Evolutionary conservation across 164 flowering plant genomes (phyloP).

Genomic region (Berberis thunbergii): DNA sequence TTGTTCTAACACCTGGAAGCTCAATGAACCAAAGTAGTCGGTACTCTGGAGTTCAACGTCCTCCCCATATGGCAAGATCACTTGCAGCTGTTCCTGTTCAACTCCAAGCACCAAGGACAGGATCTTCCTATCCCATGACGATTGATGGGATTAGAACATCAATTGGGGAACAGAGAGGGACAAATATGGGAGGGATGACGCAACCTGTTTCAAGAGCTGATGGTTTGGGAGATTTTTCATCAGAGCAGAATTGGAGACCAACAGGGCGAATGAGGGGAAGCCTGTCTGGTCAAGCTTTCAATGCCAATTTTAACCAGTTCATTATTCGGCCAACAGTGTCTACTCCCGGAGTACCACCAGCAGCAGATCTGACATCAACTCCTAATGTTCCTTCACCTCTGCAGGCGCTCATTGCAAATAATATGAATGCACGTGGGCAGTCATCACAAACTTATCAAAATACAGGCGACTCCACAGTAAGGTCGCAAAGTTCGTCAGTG

Average conservation of each 20-base stretch:
- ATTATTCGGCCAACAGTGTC: conserved; percentile 41
- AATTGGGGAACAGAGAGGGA: conserved; percentile 23
- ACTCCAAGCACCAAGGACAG: conserved; percentile 25
- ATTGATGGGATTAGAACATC: conserved; percentile 16
- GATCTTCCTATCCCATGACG: conserved; percentile 10
- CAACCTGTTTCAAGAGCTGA: conserved; percentile 19
- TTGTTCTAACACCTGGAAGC: conserved; percentile 11
- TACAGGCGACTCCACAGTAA: conserved; percentile 1
- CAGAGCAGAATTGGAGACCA: conserved; percentile 57
- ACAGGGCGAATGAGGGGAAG: conserved; percentile 82
- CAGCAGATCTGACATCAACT: conserved; percentile 9
- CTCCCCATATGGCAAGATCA: conserved; percentile 22
- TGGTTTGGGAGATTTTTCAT: conserved; percentile 16
- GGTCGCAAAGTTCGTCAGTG: not conserved
- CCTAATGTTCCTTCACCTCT: conserved; percentile 17
- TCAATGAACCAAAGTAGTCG: conserved; percentile 10
- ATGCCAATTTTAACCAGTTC: conserved; percentile 38
- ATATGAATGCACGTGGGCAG: conserved; percentile 10
- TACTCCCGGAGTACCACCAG: conserved; percentile 23
- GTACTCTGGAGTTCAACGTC: conserved; percentile 5
- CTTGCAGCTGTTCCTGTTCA: conserved; percentile 23
- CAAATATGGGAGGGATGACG: conserved; percentile 6
- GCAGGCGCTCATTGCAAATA: conserved; percentile 19
- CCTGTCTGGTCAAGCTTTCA: conserved; percentile 41
- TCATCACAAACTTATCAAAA: conserved; percentile 6